Conservation (phyloP, 352 stramenopile genomes). For the Aphanomyces cochlioides region DNA sequence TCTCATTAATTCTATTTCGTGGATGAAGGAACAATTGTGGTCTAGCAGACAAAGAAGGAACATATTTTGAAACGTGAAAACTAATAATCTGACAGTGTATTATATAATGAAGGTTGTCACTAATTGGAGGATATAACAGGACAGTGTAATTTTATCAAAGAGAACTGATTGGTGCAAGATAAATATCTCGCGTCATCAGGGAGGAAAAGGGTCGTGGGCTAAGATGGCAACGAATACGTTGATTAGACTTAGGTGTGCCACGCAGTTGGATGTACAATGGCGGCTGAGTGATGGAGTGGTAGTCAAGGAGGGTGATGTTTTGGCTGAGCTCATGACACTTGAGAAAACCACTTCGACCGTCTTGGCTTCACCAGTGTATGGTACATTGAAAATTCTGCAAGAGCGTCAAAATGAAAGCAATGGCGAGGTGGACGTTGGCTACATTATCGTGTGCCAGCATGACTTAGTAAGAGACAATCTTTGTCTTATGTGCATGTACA, state of each 20-base stretch:
- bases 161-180: not conserved
- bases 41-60: no score
- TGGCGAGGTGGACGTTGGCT: slow-evolving; percentile 11
- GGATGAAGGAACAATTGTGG: no score
- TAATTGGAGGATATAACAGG: no score
- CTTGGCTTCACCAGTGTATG: not conserved
- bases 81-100: no score
- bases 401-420: not conserved
- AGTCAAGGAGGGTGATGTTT: slow-evolving; percentile 6
- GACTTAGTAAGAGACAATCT: slow-evolving; percentile 7
- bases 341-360: not conserved
- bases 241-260: not conserved
- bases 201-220: not conserved
- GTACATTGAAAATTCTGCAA: not conserved
- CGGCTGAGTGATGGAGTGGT: not conserved
- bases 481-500: slow-evolving; percentile 23
- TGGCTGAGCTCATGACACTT: not conserved
- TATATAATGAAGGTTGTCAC: no score
- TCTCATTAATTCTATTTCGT: no score
- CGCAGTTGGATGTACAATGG: not conserved
- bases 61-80: no score
- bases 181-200: not conserved
- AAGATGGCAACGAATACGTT: not conserved
- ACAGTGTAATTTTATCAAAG: no score
- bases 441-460: slow-evolving; percentile 22